These are phyloP conservation scores for Vitis cinerea DNA, from an alignment of 164 flowering plant genomes.

Conservation along the genomic window DNA sequence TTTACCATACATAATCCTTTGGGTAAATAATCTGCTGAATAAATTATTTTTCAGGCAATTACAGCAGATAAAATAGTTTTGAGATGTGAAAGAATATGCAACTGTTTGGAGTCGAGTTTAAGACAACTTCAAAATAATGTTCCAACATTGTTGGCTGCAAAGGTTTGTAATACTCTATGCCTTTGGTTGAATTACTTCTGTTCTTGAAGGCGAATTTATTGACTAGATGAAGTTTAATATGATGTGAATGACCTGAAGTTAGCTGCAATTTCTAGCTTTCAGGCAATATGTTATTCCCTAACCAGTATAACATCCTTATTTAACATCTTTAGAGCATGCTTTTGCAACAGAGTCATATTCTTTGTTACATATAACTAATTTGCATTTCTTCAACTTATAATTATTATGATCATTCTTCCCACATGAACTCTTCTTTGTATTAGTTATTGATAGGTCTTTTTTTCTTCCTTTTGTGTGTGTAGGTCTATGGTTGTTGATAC, in stretches of 20 bases:
- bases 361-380: too few species aligned
- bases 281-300: not conserved
- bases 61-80: conserved; percentile 14
- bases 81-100: conserved; percentile 20
- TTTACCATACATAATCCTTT: not conserved
- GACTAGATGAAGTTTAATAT: too few species aligned
- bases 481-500: too few species aligned
- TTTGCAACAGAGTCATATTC: too few species aligned
- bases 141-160: conserved; percentile 21
- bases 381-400: not conserved
- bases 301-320: not conserved
- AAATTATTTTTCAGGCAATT: conserved; percentile 18
- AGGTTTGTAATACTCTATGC: conserved; percentile 12
- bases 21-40: not conserved
- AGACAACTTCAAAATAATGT: conserved; percentile 23
- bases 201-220: not conserved
- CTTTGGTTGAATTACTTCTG: not conserved
- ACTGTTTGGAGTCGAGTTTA: conserved; percentile 12
- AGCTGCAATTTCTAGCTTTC: not conserved
- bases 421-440: too few species aligned
- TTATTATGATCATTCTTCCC: not conserved
- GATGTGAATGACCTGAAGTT: too few species aligned
- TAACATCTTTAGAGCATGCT: not conserved
- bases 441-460: too few species aligned
- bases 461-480: too few species aligned